These are phyloP conservation scores for Penicillium fimorum DNA, from an alignment of 495 filamentous ascomycete genomes.

Conservation along the genomic window DNA sequence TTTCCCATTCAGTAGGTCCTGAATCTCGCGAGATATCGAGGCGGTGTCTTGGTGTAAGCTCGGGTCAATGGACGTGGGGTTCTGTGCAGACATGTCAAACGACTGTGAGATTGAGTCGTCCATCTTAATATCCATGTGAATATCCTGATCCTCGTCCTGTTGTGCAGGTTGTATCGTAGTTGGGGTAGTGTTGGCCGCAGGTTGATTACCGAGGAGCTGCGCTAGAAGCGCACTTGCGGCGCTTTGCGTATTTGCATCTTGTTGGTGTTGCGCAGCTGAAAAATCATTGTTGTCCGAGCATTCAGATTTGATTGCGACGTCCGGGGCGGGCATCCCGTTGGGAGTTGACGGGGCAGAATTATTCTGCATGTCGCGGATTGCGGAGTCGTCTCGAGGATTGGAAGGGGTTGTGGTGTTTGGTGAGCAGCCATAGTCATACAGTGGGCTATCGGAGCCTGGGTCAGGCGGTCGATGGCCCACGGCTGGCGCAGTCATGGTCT, in stretches of 20 bases:
- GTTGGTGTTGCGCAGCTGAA: conserved; percentile 13
- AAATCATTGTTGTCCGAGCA: conserved; percentile 20
- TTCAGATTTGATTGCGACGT: conserved; percentile 41
- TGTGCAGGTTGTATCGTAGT: conserved; percentile 14
- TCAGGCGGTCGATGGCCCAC: conserved; percentile 52
- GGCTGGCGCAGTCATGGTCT: conserved; percentile 57
- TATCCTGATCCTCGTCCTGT: conserved; percentile 20
- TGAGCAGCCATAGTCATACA: conserved; percentile 42
- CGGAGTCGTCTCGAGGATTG: conserved; percentile 47
- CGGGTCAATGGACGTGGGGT: conserved; percentile 9
- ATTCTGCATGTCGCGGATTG: conserved; percentile 46
- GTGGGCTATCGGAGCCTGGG: conserved; percentile 41
- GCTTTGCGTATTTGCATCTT: conserved; percentile 34
- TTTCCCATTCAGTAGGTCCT: conserved; percentile 22
- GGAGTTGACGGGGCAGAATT: conserved; percentile 43
- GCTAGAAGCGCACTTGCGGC: conserved; percentile 47
- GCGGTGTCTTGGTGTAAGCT: conserved; percentile 13
- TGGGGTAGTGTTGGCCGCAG: conserved; percentile 24
- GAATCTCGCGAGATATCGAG: conserved; percentile 20
- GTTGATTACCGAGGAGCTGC: conserved; percentile 43
- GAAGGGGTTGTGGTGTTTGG: conserved; percentile 32
- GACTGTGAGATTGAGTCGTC: conserved; percentile 19
- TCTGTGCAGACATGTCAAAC: conserved; percentile 14
- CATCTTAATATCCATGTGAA: conserved; percentile 19
- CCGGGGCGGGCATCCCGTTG: conserved; percentile 32